Percentiles rank a stretch among this genome's conserved stretches.
Conservation (phyloP, 495 filamentous ascomycete species). For the Ramalina intermedia region DNA sequence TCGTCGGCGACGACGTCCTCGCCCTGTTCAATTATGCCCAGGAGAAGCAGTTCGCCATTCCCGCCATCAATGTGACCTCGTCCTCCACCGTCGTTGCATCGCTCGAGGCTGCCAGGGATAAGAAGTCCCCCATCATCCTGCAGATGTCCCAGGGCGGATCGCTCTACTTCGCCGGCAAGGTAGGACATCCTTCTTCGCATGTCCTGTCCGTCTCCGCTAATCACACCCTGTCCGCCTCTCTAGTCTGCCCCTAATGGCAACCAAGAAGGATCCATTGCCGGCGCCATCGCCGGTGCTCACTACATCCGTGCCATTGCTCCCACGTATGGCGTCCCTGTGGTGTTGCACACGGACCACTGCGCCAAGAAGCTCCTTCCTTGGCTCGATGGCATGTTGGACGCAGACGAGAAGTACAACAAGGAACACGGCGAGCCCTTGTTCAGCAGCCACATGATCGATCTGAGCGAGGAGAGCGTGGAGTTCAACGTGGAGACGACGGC, state of each 20-base stretch:
- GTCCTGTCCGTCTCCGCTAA: neutral
- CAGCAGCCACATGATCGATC: constrained; percentile 94
- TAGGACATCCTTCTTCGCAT: constrained; percentile 14
- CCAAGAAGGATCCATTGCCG: constrained; percentile 78
- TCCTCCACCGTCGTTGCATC: constrained; percentile 76
- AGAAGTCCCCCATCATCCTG: constrained; percentile 83
- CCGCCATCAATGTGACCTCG: constrained; percentile 89
- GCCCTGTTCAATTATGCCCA: constrained; percentile 55
- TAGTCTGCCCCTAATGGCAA: constrained; percentile 67
- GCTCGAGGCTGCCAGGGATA: constrained; percentile 86
- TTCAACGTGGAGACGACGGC: constrained; percentile 85
- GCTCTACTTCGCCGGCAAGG: constrained; percentile 88
- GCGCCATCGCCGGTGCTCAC: constrained; percentile 77
- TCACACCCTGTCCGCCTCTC: constrained; percentile 12
- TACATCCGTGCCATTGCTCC: constrained; percentile 86
- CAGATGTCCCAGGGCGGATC: constrained; percentile 89
- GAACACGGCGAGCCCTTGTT: constrained; percentile 82
- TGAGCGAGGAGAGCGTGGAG: constrained; percentile 76
- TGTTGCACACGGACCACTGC: constrained; percentile 76
- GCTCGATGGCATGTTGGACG: constrained; percentile 91
- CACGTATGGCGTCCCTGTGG: constrained; percentile 74
- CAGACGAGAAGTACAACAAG: constrained; percentile 88
- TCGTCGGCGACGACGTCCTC: constrained; percentile 72
- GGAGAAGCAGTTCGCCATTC: constrained; percentile 76
- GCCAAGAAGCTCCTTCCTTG: constrained; percentile 90